Conservation (phyloP, 768 basidiomycete genomes). For the Sistotremastrum suecicum region DNA sequence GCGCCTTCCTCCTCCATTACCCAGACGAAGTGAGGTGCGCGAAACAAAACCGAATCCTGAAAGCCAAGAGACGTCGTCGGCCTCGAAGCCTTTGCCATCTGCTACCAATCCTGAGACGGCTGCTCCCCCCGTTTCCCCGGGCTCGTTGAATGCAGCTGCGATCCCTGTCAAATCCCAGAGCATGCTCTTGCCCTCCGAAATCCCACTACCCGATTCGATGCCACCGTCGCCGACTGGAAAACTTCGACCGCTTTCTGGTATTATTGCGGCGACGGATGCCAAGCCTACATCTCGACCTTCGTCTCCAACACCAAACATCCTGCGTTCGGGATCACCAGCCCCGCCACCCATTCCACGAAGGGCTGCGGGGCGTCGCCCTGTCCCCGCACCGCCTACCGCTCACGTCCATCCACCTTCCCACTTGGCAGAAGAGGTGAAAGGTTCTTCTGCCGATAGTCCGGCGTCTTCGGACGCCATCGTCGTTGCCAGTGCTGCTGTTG, state of each 20-base stretch:
- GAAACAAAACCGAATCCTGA: too few species aligned
- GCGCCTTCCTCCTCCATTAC: too few species aligned
- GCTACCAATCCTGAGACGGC: background rate
- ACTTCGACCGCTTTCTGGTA: conserved; percentile 14
- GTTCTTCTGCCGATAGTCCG: too few species aligned
- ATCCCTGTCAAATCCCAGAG: conserved; percentile 1
- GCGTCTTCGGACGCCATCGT: too few species aligned
- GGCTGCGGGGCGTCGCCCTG: conserved; percentile 10
- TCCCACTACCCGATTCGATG: conserved; percentile 13
- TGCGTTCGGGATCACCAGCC: conserved; percentile 3
- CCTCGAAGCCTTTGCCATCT: background rate
- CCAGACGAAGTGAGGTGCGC: too few species aligned
- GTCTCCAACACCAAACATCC: background rate
- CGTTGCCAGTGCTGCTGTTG: too few species aligned
- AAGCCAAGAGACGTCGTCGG: too few species aligned
- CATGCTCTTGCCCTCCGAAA: conserved; percentile 10
- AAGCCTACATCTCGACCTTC: conserved; percentile 1
- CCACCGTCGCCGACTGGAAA: conserved; percentile 20
- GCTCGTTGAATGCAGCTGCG: conserved; percentile 1
- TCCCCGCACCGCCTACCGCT: conserved; percentile 1
- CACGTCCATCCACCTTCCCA: background rate
- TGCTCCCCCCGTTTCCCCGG: background rate
- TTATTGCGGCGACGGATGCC: background rate
- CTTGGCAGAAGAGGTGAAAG: too few species aligned
- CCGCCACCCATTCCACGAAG: conserved; percentile 14